Conservation (phyloP, 805 yeast genomes). For the Candida silvicultrix region DNA sequence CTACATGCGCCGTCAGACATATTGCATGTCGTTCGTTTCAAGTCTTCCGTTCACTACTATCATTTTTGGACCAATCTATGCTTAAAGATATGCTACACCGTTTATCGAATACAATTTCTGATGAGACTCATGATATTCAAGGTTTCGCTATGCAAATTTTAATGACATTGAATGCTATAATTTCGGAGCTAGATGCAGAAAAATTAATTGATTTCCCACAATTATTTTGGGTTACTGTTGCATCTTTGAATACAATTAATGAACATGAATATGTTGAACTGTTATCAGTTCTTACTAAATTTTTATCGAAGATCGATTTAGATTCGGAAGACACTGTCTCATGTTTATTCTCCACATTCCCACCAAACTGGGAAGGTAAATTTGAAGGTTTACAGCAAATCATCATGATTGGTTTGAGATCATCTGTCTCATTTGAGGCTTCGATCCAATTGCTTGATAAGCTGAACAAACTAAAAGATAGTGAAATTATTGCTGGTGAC, state of each 20-base stretch:
- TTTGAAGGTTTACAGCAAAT: slow-evolving; percentile 84
- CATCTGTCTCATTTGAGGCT: slow-evolving; percentile 73
- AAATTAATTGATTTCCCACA: slow-evolving; percentile 86
- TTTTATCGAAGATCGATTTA: slow-evolving; percentile 79
- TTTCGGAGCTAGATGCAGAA: slow-evolving; percentile 76
- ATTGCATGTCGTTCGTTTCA: slow-evolving; percentile 96
- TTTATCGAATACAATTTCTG: slow-evolving; percentile 87
- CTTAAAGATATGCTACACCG: slow-evolving; percentile 90
- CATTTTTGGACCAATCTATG: slow-evolving; percentile 81
- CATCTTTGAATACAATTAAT: slow-evolving; percentile 82
- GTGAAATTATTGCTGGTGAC: slow-evolving; percentile 71
- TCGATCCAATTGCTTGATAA: slow-evolving; percentile 69
- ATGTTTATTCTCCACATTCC: slow-evolving; percentile 79
- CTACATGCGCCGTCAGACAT: slow-evolving; percentile 95
- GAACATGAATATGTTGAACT: slow-evolving; percentile 92
- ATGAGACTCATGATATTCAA: slow-evolving; percentile 83
- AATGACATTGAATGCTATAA: slow-evolving; percentile 91
- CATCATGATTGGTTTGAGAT: slow-evolving; percentile 77
- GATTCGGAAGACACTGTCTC: slow-evolving; percentile 82
- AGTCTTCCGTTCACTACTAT: slow-evolving; percentile 76
- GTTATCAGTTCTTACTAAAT: slow-evolving; percentile 72
- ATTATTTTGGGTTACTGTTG: slow-evolving; percentile 91
- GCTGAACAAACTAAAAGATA: slow-evolving; percentile 57
- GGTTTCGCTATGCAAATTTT: slow-evolving; percentile 96
- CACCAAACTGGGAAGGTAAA: slow-evolving; percentile 92